Evolutionary conservation across 2,329 filamentous ascomycete genomes (phyloP).

Genomic region (Epichloe sp.): DNA sequence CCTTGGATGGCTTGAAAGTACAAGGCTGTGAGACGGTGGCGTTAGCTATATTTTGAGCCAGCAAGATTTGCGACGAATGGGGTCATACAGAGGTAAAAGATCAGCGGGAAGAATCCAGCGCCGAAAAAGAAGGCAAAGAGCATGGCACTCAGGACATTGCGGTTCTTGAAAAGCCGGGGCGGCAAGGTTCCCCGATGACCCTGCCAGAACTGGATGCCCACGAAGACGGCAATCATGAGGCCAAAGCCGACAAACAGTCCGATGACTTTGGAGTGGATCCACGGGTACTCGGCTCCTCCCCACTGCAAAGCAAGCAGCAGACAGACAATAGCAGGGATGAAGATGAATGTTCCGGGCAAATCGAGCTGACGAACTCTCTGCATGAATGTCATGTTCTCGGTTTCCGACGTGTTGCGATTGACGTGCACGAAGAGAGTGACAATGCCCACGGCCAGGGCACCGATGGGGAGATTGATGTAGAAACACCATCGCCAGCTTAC

Average conservation of each 20-base stretch:
- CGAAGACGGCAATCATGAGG: conserved; percentile 32
- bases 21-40: conserved; percentile 20
- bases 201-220: conserved; percentile 30
- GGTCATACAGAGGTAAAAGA: conserved; percentile 37
- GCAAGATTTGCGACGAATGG: no score
- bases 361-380: conserved; percentile 33
- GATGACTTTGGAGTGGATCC: conserved; percentile 34
- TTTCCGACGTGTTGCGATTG: conserved; percentile 21
- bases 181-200: conserved; percentile 32
- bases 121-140: conserved; percentile 36
- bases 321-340: conserved; percentile 38
- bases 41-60: conserved; percentile 7
- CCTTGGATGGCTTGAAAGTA: conserved; percentile 43
- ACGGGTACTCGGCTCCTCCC: conserved; percentile 39
- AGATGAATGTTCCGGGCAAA: conserved; percentile 32
- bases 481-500: conserved; percentile 42
- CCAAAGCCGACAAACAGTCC: conserved; percentile 38
- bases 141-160: conserved; percentile 27
- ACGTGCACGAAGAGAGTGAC: conserved; percentile 34
- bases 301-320: conserved; percentile 43
- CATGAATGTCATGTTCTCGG: conserved; percentile 19
- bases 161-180: conserved; percentile 30
- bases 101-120: conserved; percentile 37
- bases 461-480: conserved; percentile 33
- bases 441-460: conserved; percentile 32